Evolutionary conservation across 768 basidiomycete species (phyloP), one percentile per base, ranked within the genome.

Genomic region (Boletus vinaceobasis): DNA sequence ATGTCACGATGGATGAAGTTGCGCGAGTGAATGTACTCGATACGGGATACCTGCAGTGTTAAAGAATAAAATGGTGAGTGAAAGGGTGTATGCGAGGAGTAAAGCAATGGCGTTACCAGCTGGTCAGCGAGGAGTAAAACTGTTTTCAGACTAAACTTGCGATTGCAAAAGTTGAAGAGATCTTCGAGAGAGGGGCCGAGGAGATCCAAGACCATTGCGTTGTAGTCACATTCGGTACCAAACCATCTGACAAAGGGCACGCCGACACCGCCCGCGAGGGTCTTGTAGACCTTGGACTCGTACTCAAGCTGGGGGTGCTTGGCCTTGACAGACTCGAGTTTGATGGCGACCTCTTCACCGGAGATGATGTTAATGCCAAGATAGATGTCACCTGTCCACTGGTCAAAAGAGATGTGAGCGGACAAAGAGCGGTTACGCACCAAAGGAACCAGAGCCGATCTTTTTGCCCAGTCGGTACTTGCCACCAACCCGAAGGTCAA

Each of bases 241-340:
- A 88, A 91, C 89, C 90, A 99, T 65, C 97, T 78, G 53, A 99
- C 97, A 63, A 99, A 99, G 8, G 97, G 97, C 11, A 99, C 94
- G 49, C 97, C 97, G 53, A 99, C 97, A 61, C 97, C 97, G 53
- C 97, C 97, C 19, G 97, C 96, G 48, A 99, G 85, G n/a, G 93
- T 93, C 85, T 98, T 98, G 77, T 88, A 89, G 45, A 91, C 90
- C 73, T 90, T 90, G 61, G 87, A 88, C 75, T 99, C 96, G 70
- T 99, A 99, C 73, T 99, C 97, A 66, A 99, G 88, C 75, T 99
- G 97, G n/a, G 97, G 97, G 64, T 99, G 97, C 74, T 99, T 99
- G 63, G 97, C 97, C 75, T 99, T 99, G 73, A 98, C 93, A 2
- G 96, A 98, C 76, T 99, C 97, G 65, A 99, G 91, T 77, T 99